Evolutionary conservation across 257 asterid genomes (phyloP), one percentile per base, ranked within the genome.

Genomic region (Plantago major): DNA sequence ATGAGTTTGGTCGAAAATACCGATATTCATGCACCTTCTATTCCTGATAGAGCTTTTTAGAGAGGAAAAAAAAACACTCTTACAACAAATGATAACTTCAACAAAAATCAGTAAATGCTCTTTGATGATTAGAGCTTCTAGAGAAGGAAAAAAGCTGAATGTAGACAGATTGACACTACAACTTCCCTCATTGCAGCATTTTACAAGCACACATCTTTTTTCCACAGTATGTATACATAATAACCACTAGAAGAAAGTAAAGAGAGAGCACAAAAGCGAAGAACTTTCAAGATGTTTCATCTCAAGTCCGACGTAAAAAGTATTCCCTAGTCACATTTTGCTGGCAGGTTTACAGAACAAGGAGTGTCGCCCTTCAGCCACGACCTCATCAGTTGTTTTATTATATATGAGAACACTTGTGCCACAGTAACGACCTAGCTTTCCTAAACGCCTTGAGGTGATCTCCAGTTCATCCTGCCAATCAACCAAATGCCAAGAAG

Each of bases 281-380:
- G 46, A 37, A 26, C 58, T 53, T 15, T 22, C 16, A 26, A 51
- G 40, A 52, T 52, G 18, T n/a, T 22, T 33, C 6, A 33, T 53
- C 58, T 33, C 40, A 4, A 33, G 40, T 33, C 40, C 40, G 0
- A 33, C 3, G 40, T 4, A 33, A 33, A 33, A 28, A 53, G 42
- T 53, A 19, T 11, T 4, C 38, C 3, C 10, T n/a, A 51, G 17
- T 81, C 78, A 89, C 84, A 89, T 80, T 75, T 83, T 88, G 83
- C 92, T 85, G 55, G 75, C 69, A 73, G 74, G 85, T 76, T 55
- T 81, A 48, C 80, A 82, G 43, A 84, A 89, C 59, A 89, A 71
- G 4, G 97, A 84, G 69, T 89, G 97, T 38, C 95, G 73, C 54
- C 97, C 97, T 71, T 89, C 89, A 57, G 95, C 95, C 64, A 89